phyloP scores from a whole-genome alignment of 176 grass and related monocot genomes.

The Tuctoria greenei region DNA sequence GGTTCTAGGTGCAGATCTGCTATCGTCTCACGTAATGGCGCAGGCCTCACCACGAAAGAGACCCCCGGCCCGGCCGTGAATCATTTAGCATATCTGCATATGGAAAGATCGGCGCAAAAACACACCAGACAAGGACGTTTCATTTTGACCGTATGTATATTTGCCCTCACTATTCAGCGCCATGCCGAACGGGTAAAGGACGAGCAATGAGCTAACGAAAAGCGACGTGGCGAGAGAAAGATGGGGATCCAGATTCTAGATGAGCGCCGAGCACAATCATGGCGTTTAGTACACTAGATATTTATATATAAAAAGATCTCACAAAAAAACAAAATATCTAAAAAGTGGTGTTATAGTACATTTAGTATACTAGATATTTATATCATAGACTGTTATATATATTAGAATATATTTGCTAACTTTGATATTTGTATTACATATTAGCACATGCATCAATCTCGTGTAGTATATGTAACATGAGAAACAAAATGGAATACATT shows the following conservation, averaged over 20 bases:
- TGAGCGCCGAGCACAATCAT: slow-evolving; percentile 5
- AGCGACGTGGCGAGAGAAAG: slow-evolving; percentile 12
- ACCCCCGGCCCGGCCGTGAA: slow-evolving; percentile 10
- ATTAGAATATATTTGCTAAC: too few relatives aligned
- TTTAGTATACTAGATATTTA: too few relatives aligned
- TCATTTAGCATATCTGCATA: slow-evolving; percentile 20
- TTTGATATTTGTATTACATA: too few relatives aligned
- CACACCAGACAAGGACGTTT: slow-evolving; percentile 19
- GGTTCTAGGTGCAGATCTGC: not conserved
- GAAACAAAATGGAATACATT: too few relatives aligned
- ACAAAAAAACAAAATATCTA: too few relatives aligned
- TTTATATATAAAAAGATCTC: too few relatives aligned
- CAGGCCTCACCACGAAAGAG: not conserved
- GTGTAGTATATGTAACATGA: too few relatives aligned
- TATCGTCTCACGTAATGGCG: slow-evolving; percentile 22
- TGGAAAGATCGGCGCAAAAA: slow-evolving; percentile 16
- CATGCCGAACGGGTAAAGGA: not conserved
- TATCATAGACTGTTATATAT: too few relatives aligned
- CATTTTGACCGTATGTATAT: not conserved
- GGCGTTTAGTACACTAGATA: too few relatives aligned
- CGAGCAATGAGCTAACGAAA: not conserved
- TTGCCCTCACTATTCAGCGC: too few relatives aligned
- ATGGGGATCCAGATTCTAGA: slow-evolving; percentile 28
- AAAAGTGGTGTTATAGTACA: too few relatives aligned
- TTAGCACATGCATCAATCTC: too few relatives aligned